A percentile compares a stretch with the other conserved stretches of the same genome.
phyloP scores from a whole-genome alignment of 2,329 filamentous ascomycete genomes.

The Cryphonectria parasitica region DNA sequence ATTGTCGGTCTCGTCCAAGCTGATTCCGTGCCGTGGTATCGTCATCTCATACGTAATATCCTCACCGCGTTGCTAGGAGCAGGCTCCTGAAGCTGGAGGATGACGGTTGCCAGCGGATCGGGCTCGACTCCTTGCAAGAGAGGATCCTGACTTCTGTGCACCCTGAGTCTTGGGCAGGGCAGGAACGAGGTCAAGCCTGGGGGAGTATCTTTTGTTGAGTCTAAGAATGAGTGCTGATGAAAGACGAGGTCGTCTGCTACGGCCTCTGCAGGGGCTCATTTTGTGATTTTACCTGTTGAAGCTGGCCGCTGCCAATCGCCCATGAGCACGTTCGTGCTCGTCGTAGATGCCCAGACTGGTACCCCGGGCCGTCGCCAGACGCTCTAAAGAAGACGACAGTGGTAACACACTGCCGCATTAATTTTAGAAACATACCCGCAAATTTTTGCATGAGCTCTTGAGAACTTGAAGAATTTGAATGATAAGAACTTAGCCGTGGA shows the following conservation, averaged over 20 bases:
- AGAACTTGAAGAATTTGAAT: neutral
- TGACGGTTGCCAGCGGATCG: neutral
- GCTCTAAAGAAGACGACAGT: neutral
- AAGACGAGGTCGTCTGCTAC: neutral
- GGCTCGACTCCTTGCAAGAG: neutral
- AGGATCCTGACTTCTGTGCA: neutral
- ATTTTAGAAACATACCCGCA: neutral
- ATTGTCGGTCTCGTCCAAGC: neutral
- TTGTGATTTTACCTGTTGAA: neutral
- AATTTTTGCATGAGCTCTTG: neutral
- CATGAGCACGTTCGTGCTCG: neutral
- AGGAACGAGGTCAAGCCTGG: neutral
- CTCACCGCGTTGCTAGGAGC: neutral
- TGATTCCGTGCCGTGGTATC: neutral
- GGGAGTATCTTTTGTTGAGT: neutral
- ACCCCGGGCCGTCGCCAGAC: neutral
- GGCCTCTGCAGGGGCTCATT: neutral
- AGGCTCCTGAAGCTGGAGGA: neutral
- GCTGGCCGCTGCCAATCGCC: neutral
- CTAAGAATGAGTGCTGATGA: neutral
- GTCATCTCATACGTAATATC: neutral
- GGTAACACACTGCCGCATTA: neutral
- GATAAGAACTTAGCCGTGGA: neutral
- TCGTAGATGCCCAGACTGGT: neutral
- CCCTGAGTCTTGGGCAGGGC: neutral